A percentile compares a stretch with the other conserved stretches of the same genome.
Evolutionary conservation across 2,329 filamentous ascomycete species (phyloP).

Genomic region (Aureobasidium sp.): DNA sequence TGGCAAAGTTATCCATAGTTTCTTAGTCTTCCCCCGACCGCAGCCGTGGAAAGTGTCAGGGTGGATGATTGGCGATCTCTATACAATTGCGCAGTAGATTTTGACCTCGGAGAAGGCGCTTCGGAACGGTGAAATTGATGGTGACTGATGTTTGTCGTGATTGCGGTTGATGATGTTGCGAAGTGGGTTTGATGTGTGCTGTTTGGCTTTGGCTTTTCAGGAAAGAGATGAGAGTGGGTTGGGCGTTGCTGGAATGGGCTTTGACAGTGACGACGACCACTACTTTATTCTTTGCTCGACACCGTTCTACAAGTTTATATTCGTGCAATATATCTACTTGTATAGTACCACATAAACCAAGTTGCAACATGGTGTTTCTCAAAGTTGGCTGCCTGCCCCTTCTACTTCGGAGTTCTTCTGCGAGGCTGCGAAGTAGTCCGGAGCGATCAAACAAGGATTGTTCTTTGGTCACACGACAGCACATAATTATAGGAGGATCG

Average conservation of each 20-base stretch:
- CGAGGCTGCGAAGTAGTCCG: not conserved
- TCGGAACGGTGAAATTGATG: not conserved
- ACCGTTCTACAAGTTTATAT: not conserved
- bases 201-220: constrained; percentile 11
- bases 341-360: not conserved
- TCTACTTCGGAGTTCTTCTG: not conserved
- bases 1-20: constrained; percentile 91
- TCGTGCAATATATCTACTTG: no score
- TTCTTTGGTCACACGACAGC: not conserved
- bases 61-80: not conserved
- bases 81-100: no score
- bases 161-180: not conserved
- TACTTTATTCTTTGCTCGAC: not conserved
- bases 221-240: constrained; percentile 9
- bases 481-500: not conserved
- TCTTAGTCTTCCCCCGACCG: not conserved
- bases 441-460: not conserved
- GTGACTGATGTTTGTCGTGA: not conserved
- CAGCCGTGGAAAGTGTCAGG: not conserved
- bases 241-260: not conserved
- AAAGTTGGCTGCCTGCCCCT: not conserved
- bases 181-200: not conserved
- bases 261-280: not conserved
- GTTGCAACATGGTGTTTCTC: not conserved
- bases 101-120: not conserved